These are phyloP conservation scores for Penicillium psychrosexuale DNA, from an alignment of 2,329 filamentous ascomycete genomes.

Conservation along the genomic window DNA sequence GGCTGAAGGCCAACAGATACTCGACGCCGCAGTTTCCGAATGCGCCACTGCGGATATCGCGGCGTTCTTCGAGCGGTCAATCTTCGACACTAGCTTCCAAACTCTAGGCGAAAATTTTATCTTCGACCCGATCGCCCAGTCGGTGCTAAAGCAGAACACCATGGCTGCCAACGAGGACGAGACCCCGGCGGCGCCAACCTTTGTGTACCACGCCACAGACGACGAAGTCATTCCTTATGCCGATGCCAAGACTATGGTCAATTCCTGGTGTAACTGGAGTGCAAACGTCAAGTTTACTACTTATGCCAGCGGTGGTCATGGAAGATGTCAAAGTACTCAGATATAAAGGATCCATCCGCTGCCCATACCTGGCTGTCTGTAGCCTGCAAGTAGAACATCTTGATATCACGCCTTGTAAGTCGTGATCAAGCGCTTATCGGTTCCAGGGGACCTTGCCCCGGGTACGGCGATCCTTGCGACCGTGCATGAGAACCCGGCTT, in stretches of 20 bases:
- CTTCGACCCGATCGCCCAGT: conserved; percentile 13
- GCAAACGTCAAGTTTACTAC: conserved; percentile 27
- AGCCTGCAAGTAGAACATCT: neutral
- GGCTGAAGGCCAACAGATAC: conserved; percentile 12
- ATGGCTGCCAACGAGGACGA: conserved; percentile 22
- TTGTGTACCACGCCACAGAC: conserved; percentile 26
- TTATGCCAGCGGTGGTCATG: conserved; percentile 23
- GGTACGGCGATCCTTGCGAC: conserved; percentile 6
- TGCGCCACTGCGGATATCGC: conserved; percentile 20
- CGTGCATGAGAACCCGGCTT: neutral
- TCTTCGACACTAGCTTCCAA: conserved; percentile 24
- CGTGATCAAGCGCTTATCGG: conserved; percentile 4
- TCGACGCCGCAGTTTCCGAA: conserved; percentile 15
- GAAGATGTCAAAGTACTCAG: neutral
- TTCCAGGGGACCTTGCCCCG: neutral
- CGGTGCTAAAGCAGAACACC: conserved; percentile 15
- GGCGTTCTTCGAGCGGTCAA: conserved; percentile 18
- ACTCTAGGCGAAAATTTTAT: conserved; percentile 17
- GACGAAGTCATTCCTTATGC: conserved; percentile 29
- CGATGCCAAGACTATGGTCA: conserved; percentile 17
- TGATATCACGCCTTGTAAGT: neutral
- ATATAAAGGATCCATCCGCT: neutral
- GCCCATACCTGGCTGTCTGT: neutral
- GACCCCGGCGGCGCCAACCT: conserved; percentile 25
- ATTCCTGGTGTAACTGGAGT: conserved; percentile 24